These are phyloP conservation scores for Ambrosia trifida DNA, from an alignment of 129 eudicot genomes.

Conservation along the genomic window DNA sequence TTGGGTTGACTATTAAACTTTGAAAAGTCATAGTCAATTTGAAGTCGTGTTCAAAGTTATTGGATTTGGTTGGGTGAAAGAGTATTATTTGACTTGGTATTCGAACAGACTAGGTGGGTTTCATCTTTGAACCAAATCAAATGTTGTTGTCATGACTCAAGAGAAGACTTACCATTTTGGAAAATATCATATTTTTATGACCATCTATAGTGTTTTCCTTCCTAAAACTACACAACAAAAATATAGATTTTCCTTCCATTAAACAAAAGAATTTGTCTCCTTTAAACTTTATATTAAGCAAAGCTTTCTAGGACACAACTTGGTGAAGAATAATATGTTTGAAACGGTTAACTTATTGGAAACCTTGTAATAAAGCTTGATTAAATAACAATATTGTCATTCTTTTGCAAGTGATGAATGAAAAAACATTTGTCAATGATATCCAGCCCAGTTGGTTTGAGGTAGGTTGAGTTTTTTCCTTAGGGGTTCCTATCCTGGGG, in stretches of 20 bases:
- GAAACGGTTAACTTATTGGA: too few species aligned
- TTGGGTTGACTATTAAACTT: constrained; percentile 22
- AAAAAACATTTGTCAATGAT: too few species aligned
- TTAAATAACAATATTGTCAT: too few species aligned
- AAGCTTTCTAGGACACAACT: too few species aligned
- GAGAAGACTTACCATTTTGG: not conserved
- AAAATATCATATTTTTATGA: not conserved
- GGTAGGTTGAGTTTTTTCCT: too few species aligned
- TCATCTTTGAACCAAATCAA: constrained; percentile 14
- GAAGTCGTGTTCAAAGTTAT: constrained; percentile 39
- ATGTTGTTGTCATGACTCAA: constrained; percentile 5
- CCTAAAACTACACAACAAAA: not conserved
- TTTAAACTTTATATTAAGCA: too few species aligned
- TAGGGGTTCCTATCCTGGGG: too few species aligned
- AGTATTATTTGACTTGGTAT: constrained; percentile 31
- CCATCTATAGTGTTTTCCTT: not conserved
- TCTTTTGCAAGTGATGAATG: too few species aligned
- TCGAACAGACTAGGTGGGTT: constrained; percentile 13
- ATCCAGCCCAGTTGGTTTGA: too few species aligned
- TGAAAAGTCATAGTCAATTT: constrained; percentile 30
- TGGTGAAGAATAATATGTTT: too few species aligned
- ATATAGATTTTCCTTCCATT: not conserved
- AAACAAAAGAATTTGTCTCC: too few species aligned
- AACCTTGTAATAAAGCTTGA: too few species aligned
- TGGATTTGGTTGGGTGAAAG: constrained; percentile 11